Evolutionary conservation across 768 basidiomycete species (phyloP), one percentile per base, ranked within the genome.

Genomic region (Lentinula edodes): DNA sequence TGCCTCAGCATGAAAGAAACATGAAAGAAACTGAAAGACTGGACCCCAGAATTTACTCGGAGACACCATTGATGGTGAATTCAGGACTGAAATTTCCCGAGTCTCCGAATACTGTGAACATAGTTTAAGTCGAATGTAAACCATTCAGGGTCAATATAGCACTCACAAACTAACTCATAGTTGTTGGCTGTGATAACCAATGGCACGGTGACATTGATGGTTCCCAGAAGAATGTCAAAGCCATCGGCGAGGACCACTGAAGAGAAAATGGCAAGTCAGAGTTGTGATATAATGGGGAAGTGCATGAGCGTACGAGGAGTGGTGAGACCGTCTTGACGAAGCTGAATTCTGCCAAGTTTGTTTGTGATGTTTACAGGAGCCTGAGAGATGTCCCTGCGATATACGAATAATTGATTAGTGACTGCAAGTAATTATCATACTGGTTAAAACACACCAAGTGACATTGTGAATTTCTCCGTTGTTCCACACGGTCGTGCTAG

Each of bases 321-420:
- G 38, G 71, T 72, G 13, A 50, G 28, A 16, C 70, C 69, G 52
- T 72, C 64, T 53, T 70, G 71, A 43, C 72, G 71, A 50, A 81
- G 72, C 38, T 78, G 66, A 57, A 81, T 73, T 60, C 65, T 69
- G n/a, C 76, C 79, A 23, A 66, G 58, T n/a, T 61, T 65, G 71
- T 81, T 80, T 35, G 79, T 80, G 66, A 81, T 80, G 16, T 74
- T 65, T 42, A 53, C 62, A 5, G 80, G 80, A 16, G 78, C 70
- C 41, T 70, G 58, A n/a, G 75, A 65, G n/a, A 71, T 71, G 62
- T 79, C 70, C 78, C 78, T 79, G 62, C 12, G 18, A 48, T 5
- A 8, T 34, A 16, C 6, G 15, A 9, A 23, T 4, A 52, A 1
- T 12, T 6, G 16, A 32, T 52, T 34, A 36, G 52, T 10, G 35